Base-by-base conservation (phyloP, 352 stramenopile species). In the Pythium pyrilobum region DNA sequence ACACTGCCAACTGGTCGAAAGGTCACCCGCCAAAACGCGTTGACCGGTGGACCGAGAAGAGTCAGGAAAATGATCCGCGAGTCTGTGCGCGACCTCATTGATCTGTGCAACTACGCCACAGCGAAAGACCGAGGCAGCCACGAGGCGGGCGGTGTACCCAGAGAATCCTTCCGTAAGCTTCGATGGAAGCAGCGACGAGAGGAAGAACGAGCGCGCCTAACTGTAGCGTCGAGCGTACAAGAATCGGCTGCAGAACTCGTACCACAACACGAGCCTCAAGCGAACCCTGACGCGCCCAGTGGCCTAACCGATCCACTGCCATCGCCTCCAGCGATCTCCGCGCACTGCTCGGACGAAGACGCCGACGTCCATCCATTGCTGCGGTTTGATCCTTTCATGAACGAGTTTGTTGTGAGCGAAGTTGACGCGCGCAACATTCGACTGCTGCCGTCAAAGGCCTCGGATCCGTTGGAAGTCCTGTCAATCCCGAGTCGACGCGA, bases 401-500 rank as follows among this genome's bases (percentile, higher is more conserved):
- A 62, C 21, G 52, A 67, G 37, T 62, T 67, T 24, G 27, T 62
- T 12, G 49, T 48, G 3, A 62, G 52, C 25, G 53, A 62, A 5
- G 27, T 67, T 13, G 52, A 48, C 3, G 40, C 63, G 2, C 16
- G 10, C 2, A 44, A 45, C 46, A 51, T 62, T 28, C 38, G 34
- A 21, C n/a, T n/a, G 18, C 40, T 67, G 9, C 44, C 52, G 23
- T 55, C 28, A 5, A 52, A 62, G 27, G 44, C 65, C 18, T 72
- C 62, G 1, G 74, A 85, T 25, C 68, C 59, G 13, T 47, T 76
- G 1, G 69, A 67, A 21, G 62, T 55, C 23, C 57, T 81, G 29
- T 85, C 77, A 0, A 57, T 81, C 10, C 77, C 77, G 13, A 80
- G 70, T 31, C 68, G 65, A 21, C 70, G 74, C 8, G 77, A 87